Conservation (phyloP, 208 protist species). For the Trypanosoma platydactyli region DNA sequence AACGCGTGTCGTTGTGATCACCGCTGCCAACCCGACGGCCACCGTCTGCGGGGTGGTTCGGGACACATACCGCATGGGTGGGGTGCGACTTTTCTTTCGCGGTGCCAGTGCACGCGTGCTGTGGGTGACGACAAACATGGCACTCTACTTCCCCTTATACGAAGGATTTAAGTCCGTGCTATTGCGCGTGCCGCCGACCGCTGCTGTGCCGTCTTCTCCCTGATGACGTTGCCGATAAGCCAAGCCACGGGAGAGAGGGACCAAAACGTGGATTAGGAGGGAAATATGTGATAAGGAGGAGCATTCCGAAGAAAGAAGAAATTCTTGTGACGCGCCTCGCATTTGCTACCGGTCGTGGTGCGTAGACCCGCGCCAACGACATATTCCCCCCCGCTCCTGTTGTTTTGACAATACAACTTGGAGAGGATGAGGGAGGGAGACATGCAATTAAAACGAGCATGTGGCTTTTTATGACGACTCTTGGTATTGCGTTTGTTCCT, state of each 20-base stretch:
- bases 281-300: not conserved
- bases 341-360: too few relatives aligned
- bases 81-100: slow-evolving; percentile 60
- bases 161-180: slow-evolving; percentile 34
- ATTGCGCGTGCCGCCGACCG: slow-evolving; percentile 25
- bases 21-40: slow-evolving; percentile 31
- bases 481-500: too few relatives aligned
- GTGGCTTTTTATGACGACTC: too few relatives aligned
- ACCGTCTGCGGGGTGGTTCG: slow-evolving; percentile 44
- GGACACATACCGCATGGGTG: slow-evolving; percentile 42
- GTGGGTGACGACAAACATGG: slow-evolving; percentile 84
- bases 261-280: not conserved
- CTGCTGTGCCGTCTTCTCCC: slow-evolving; percentile 1
- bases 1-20: slow-evolving; percentile 60
- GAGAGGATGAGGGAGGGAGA: not conserved
- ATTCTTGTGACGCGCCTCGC: too few relatives aligned
- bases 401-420: too few relatives aligned
- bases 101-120: slow-evolving; percentile 67
- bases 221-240: not conserved
- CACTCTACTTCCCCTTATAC: slow-evolving; percentile 78
- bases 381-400: too few relatives aligned
- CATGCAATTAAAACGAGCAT: too few relatives aligned
- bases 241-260: not conserved
- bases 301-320: not conserved
- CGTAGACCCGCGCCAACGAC: too few relatives aligned